Evolutionary conservation across 768 basidiomycete genomes (phyloP).

Genomic region (Postia placenta): DNA sequence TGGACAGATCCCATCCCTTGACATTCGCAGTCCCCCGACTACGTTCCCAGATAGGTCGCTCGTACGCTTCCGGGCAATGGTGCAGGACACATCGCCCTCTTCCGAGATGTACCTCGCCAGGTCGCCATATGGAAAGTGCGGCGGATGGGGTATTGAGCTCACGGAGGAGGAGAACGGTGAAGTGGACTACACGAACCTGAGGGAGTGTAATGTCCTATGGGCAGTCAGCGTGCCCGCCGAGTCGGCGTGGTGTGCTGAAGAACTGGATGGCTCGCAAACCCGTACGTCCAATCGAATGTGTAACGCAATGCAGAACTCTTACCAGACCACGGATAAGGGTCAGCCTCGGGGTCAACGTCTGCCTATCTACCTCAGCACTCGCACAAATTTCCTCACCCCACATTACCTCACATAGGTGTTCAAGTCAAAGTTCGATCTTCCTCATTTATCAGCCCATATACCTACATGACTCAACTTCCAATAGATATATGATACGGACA

Average conservation of each 20-base stretch:
- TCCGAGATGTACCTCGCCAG: constrained; percentile 66
- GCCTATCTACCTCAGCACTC: constrained; percentile 25
- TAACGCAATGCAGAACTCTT: background rate
- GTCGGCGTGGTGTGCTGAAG: constrained; percentile 45
- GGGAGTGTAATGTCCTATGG: constrained; percentile 64
- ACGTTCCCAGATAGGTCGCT: constrained; percentile 46
- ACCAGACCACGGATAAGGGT: background rate
- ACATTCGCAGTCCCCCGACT: constrained; percentile 41
- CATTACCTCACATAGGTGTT: constrained; percentile 53
- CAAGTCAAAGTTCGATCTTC: constrained; percentile 55
- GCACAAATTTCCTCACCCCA: constrained; percentile 63
- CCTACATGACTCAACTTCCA: background rate
- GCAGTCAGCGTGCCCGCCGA: constrained; percentile 70
- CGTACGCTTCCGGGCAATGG: constrained; percentile 70
- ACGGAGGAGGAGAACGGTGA: constrained; percentile 21
- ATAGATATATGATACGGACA: constrained; percentile 54
- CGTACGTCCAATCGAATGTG: background rate
- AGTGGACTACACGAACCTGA: constrained; percentile 45
- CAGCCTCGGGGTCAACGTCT: background rate
- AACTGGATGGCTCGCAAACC: constrained; percentile 18
- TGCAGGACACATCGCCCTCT: constrained; percentile 75
- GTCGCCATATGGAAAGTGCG: constrained; percentile 36
- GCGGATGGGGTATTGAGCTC: constrained; percentile 67
- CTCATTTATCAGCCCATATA: background rate
- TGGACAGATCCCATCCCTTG: constrained; percentile 52